phyloP scores from a whole-genome alignment of 2,329 filamentous ascomycete genomes.

The Tolypocladium endophyticum region DNA sequence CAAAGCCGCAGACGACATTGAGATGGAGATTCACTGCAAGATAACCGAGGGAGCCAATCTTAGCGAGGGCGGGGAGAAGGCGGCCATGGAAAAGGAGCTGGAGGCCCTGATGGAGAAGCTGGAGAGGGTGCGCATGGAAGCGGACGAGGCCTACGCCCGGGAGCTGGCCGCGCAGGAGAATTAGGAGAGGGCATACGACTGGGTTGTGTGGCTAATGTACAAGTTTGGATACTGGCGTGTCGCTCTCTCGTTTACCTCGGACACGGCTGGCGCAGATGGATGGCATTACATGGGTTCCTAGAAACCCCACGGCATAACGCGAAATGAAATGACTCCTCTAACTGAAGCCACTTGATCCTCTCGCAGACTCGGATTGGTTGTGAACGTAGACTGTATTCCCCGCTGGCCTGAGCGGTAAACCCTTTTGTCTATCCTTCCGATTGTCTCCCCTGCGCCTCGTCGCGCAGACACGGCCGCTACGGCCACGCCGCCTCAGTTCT shows the following conservation, averaged over 20 bases:
- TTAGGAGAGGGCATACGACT: background rate
- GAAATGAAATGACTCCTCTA: background rate
- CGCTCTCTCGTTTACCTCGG: background rate
- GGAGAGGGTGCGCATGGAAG: conserved; percentile 28
- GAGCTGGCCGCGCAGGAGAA: conserved; percentile 20
- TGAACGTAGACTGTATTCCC: background rate
- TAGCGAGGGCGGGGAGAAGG: conserved; percentile 9
- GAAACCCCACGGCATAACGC: background rate
- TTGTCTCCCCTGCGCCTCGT: background rate
- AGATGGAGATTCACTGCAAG: conserved; percentile 21
- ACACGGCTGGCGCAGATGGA: background rate
- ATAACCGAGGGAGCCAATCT: conserved; percentile 13
- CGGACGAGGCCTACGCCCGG: conserved; percentile 35
- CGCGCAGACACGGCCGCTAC: background rate
- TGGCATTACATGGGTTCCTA: background rate
- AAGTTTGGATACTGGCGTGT: background rate
- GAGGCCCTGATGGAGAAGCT: conserved; percentile 26
- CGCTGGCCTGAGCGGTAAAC: background rate
- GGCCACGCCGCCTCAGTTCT: conserved; percentile 10
- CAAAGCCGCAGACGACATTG: conserved; percentile 20
- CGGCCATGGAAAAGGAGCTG: conserved; percentile 22
- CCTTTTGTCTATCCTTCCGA: background rate
- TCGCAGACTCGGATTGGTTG: background rate
- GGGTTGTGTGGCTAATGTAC: background rate
- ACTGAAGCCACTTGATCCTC: background rate